Evolutionary conservation across 768 basidiomycete genomes (phyloP).

Genomic region (Mycena sanguinolenta): DNA sequence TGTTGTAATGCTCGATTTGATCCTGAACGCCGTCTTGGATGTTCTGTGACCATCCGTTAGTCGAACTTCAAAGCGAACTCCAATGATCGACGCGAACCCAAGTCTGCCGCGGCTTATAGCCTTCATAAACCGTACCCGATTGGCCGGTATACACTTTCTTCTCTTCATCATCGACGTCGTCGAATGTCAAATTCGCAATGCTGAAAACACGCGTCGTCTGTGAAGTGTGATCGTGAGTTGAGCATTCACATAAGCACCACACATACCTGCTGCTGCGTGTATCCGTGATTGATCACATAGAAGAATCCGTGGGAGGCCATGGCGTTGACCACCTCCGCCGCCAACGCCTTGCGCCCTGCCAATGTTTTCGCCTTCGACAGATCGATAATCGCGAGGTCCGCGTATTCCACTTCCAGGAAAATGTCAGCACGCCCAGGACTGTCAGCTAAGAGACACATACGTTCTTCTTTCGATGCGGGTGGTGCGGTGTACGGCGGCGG

Average conservation of each 20-base stretch:
- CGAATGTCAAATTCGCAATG: conserved; percentile 61
- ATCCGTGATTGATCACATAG: conserved; percentile 65
- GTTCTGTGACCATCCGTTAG: conserved; percentile 43
- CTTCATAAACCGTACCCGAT: conserved; percentile 62
- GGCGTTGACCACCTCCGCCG: conserved; percentile 50
- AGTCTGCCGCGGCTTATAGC: conserved; percentile 65
- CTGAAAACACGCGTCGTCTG: conserved; percentile 62
- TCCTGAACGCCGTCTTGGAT: conserved; percentile 57
- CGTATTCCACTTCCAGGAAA: conserved; percentile 53
- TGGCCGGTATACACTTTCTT: conserved; percentile 55
- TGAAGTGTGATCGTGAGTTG: background rate
- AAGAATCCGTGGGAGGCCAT: conserved; percentile 55
- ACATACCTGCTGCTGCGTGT: conserved; percentile 55
- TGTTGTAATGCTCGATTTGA: conserved; percentile 59
- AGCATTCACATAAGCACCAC: background rate
- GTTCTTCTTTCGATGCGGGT: conserved; percentile 19
- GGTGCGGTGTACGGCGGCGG: conserved; percentile 27
- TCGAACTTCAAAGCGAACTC: background rate
- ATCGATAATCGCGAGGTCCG: conserved; percentile 55
- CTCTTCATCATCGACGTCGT: conserved; percentile 55
- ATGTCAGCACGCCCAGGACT: background rate
- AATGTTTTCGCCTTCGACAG: conserved; percentile 46
- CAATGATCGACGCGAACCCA: conserved; percentile 50
- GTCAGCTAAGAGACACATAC: background rate
- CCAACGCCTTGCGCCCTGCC: conserved; percentile 46